Conservation (phyloP, 1,284 basidiomycete species). For the Acaromyces ingoldii region DNA sequence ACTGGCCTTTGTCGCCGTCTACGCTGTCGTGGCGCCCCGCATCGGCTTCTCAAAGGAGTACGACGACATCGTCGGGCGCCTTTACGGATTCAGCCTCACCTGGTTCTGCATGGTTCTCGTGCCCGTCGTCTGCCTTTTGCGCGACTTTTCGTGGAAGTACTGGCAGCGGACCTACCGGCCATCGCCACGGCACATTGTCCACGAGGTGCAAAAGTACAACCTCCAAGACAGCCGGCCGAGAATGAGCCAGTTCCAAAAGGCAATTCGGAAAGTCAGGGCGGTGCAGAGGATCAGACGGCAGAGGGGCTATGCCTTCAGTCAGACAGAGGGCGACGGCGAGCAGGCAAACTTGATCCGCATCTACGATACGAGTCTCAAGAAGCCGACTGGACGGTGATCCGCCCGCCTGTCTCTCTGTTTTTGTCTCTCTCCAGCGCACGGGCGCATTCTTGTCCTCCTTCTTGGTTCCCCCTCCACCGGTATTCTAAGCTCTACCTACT, state of each 20-base stretch:
- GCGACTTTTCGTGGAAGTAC: slow-evolving; percentile 60
- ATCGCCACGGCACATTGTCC: slow-evolving; percentile 89
- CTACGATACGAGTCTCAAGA: slow-evolving; percentile 43
- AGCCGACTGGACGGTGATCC: slow-evolving; percentile 4
- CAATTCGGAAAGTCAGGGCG: slow-evolving; percentile 47
- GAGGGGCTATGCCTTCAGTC: slow-evolving; percentile 42
- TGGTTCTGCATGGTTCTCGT: slow-evolving; percentile 86
- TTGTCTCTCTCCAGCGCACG: no score
- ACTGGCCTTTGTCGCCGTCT: slow-evolving; percentile 86
- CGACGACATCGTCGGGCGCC: slow-evolving; percentile 71
- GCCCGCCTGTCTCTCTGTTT: no score
- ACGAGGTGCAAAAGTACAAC: slow-evolving; percentile 87
- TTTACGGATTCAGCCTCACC: slow-evolving; percentile 82
- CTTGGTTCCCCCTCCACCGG: no score
- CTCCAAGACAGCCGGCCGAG: slow-evolving; percentile 93
- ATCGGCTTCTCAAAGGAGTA: slow-evolving; percentile 80
- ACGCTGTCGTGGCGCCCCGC: slow-evolving; percentile 76
- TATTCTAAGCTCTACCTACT: no score
- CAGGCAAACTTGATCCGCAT: slow-evolving; percentile 46
- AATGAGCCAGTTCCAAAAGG: slow-evolving; percentile 74
- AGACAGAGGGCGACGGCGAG: slow-evolving; percentile 39
- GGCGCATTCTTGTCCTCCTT: no score
- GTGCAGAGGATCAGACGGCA: slow-evolving; percentile 48
- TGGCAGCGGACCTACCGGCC: slow-evolving; percentile 74
- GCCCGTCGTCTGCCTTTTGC: slow-evolving; percentile 77